phyloP scores from a whole-genome alignment of 176 grass and related monocot species.

The Cymbopogon citratus region DNA sequence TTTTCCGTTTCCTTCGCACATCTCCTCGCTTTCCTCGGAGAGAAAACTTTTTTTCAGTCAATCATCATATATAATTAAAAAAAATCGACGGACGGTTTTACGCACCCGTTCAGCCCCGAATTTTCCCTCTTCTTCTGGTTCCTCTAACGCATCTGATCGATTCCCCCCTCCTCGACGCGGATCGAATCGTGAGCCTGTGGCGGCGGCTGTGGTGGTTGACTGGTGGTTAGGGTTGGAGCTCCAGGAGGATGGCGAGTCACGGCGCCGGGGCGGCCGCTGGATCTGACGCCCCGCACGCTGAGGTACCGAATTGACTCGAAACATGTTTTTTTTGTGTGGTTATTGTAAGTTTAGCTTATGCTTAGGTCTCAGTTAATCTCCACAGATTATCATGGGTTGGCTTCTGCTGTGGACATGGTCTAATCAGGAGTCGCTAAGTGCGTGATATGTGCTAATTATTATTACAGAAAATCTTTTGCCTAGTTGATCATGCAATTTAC shows the following conservation, averaged over 20 bases:
- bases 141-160: too few species aligned
- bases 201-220: background rate
- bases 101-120: too few species aligned
- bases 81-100: too few species aligned
- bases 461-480: background rate
- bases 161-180: too few species aligned
- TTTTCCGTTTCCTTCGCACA: background rate
- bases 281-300: conserved; percentile 30
- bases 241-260: conserved; percentile 54
- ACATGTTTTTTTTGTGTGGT: background rate
- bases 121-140: too few species aligned
- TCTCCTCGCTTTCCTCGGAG: background rate
- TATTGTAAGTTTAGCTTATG: background rate
- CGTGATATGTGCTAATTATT: background rate
- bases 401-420: background rate
- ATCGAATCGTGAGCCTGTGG: too few species aligned
- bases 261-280: conserved; percentile 34
- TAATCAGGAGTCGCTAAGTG: background rate
- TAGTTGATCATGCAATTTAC: background rate
- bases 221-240: conserved; percentile 5
- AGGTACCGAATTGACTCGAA: conserved; percentile 32
- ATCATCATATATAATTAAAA: background rate
- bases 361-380: background rate
- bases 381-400: background rate
- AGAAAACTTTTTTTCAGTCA: background rate